phyloP scores from a whole-genome alignment of 495 filamentous ascomycete species.

The Hypoxylon lienhwacheense region DNA sequence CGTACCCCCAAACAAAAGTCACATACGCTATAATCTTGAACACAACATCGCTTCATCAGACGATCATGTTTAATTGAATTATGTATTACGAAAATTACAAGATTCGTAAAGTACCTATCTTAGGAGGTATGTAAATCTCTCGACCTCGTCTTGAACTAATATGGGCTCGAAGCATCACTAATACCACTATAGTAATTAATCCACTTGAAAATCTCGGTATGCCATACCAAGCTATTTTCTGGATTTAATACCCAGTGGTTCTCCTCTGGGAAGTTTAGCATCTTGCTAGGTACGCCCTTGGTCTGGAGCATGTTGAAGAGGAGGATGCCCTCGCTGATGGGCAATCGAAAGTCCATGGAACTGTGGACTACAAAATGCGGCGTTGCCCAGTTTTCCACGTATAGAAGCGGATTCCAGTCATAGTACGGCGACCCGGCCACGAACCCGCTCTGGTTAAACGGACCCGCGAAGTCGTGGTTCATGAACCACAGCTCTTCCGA shows the following conservation, averaged over 20 bases:
- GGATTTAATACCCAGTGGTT: slow-evolving; percentile 72
- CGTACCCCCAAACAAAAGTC: neutral
- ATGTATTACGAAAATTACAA: slow-evolving; percentile 23
- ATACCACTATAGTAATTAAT: slow-evolving; percentile 69
- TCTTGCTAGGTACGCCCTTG: slow-evolving; percentile 61
- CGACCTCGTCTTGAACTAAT: slow-evolving; percentile 19
- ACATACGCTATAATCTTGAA: neutral
- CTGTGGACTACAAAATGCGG: slow-evolving; percentile 75
- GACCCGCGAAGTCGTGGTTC: slow-evolving; percentile 41
- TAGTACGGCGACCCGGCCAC: slow-evolving; percentile 63
- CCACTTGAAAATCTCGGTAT: slow-evolving; percentile 72
- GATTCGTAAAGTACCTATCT: too few species aligned
- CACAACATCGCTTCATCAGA: slow-evolving; percentile 29
- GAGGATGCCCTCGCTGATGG: slow-evolving; percentile 68
- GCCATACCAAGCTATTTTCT: slow-evolving; percentile 75
- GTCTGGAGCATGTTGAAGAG: slow-evolving; percentile 75
- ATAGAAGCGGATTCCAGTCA: slow-evolving; percentile 68
- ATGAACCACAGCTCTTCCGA: slow-evolving; percentile 73
- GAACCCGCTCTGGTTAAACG: slow-evolving; percentile 61
- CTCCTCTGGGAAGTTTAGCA: slow-evolving; percentile 62
- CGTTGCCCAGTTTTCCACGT: slow-evolving; percentile 64
- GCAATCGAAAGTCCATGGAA: slow-evolving; percentile 71
- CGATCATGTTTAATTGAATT: slow-evolving; percentile 33
- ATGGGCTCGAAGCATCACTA: slow-evolving; percentile 35
- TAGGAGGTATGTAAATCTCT: too few species aligned